Conservation (phyloP, 768 basidiomycete species). For the Panellus pusillus region DNA sequence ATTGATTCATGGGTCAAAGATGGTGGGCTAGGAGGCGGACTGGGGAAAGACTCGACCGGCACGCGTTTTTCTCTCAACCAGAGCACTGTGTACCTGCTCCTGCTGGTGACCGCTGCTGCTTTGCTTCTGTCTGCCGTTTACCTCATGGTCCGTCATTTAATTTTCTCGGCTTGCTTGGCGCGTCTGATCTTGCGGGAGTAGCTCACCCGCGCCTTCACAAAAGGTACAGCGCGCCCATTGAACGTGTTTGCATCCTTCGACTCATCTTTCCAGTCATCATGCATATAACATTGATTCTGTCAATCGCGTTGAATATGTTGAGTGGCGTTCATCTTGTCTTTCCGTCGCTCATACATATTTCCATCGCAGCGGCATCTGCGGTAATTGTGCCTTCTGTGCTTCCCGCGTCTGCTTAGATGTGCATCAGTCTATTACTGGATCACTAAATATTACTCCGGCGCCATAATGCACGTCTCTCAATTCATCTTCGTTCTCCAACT, state of each 20-base stretch:
- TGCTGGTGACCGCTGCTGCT: slow-evolving; percentile 69
- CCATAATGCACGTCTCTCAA: slow-evolving; percentile 41
- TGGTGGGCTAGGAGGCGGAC: slow-evolving; percentile 72
- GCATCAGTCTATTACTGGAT: slow-evolving; percentile 64
- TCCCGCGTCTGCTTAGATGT: background rate
- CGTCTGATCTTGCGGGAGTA: background rate
- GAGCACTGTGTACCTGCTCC: slow-evolving; percentile 73
- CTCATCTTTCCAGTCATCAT: slow-evolving; percentile 46
- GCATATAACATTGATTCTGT: slow-evolving; percentile 70
- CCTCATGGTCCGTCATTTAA: slow-evolving; percentile 40
- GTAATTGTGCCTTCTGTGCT: background rate
- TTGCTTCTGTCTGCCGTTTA: slow-evolving; percentile 66
- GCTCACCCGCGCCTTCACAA: slow-evolving; percentile 71
- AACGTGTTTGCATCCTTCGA: no score
- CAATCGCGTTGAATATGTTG: slow-evolving; percentile 64
- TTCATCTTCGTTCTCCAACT: background rate
- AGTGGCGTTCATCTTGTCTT: slow-evolving; percentile 23
- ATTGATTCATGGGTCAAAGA: slow-evolving; percentile 60
- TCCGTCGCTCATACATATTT: background rate
- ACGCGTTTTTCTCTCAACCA: slow-evolving; percentile 63
- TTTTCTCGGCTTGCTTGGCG: background rate
- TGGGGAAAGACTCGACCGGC: slow-evolving; percentile 57
- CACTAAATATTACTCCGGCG: slow-evolving; percentile 71
- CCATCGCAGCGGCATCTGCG: slow-evolving; percentile 59
- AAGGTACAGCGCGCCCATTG: slow-evolving; percentile 13